Evolutionary conservation across 805 yeast genomes (phyloP).

Genomic region (Metschnikowia vanudenii): DNA sequence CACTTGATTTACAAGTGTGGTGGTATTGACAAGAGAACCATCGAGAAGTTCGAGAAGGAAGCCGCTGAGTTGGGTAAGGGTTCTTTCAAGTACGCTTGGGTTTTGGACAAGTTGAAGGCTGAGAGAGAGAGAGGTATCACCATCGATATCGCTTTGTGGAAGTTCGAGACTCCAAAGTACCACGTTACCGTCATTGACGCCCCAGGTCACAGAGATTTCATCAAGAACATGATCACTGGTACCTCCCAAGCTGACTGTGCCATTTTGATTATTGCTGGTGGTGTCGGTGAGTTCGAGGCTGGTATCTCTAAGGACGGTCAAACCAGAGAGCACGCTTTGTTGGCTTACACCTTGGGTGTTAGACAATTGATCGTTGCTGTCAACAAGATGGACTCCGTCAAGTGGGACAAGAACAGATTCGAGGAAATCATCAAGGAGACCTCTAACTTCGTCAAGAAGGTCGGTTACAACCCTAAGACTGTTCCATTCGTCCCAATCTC

Average conservation of each 20-base stretch:
- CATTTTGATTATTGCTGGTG: slow-evolving; percentile 85
- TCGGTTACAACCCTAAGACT: slow-evolving; percentile 79
- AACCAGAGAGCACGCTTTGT: slow-evolving; percentile 83
- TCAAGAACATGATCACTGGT: slow-evolving; percentile 95
- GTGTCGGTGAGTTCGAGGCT: slow-evolving; percentile 93
- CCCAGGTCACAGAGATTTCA: slow-evolving; percentile 96
- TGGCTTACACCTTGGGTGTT: slow-evolving; percentile 88
- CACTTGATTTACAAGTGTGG: slow-evolving; percentile 99
- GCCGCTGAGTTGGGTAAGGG: slow-evolving; percentile 97
- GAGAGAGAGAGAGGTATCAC: slow-evolving; percentile 98
- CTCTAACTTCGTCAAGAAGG: slow-evolving; percentile 78
- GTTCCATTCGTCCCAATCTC: slow-evolving; percentile 82
- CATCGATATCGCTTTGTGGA: slow-evolving; percentile 89
- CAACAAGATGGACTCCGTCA: slow-evolving; percentile 94
- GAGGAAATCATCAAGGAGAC: slow-evolving; percentile 76
- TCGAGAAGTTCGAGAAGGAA: slow-evolving; percentile 97
- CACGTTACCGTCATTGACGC: slow-evolving; percentile 91
- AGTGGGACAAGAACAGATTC: slow-evolving; percentile 81
- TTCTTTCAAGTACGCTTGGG: slow-evolving; percentile 98
- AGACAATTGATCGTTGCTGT: slow-evolving; percentile 83
- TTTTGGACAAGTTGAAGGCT: slow-evolving; percentile 91
- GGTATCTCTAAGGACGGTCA: slow-evolving; percentile 94
- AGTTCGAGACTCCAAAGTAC: slow-evolving; percentile 89
- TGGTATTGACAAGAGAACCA: slow-evolving; percentile 98
- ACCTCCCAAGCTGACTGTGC: slow-evolving; percentile 94